These are phyloP conservation scores for Hippophae rhamnoides DNA, from an alignment of 306 rosid genomes.

Conservation along the genomic window DNA sequence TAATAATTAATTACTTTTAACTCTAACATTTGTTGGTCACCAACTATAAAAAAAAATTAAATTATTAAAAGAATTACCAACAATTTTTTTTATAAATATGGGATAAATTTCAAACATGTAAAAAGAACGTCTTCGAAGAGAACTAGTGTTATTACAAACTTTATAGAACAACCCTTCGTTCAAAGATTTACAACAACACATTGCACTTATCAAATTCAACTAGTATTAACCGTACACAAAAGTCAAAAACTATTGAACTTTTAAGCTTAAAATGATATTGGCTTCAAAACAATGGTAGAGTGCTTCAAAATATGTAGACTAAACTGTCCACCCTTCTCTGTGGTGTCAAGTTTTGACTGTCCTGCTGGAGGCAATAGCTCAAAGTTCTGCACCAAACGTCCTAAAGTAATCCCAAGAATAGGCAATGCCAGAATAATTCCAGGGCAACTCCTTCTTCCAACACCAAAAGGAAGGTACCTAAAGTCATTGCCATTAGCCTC, in stretches of 20 bases:
- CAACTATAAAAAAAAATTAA: no score
- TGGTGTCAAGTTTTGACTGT: slow-evolving; percentile 50
- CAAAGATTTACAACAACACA: no score
- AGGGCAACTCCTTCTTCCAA: slow-evolving; percentile 82
- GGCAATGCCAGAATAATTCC: slow-evolving; percentile 86
- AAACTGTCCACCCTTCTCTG: slow-evolving; percentile 88
- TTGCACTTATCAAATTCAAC: no score
- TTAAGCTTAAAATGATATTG: slow-evolving; percentile 17
- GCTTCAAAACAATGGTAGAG: slow-evolving; percentile 74
- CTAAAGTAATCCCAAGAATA: slow-evolving; percentile 67
- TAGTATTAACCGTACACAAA: no score
- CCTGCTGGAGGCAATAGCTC: slow-evolving; percentile 86
- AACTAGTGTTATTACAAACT: no score
- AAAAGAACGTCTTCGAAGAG: no score
- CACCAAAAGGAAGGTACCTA: slow-evolving; percentile 80
- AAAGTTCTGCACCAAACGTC: slow-evolving; percentile 75
- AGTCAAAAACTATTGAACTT: background rate
- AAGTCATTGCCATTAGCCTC: slow-evolving; percentile 92
- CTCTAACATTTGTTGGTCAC: no score
- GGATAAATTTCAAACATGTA: no score
- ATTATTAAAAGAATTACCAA: no score
- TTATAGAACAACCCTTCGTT: no score
- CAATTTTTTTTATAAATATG: no score
- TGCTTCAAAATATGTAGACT: slow-evolving; percentile 83
- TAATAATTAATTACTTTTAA: no score